phyloP scores from a whole-genome alignment of 1,139 yeast species.

The Yamadazyma taylorii region DNA sequence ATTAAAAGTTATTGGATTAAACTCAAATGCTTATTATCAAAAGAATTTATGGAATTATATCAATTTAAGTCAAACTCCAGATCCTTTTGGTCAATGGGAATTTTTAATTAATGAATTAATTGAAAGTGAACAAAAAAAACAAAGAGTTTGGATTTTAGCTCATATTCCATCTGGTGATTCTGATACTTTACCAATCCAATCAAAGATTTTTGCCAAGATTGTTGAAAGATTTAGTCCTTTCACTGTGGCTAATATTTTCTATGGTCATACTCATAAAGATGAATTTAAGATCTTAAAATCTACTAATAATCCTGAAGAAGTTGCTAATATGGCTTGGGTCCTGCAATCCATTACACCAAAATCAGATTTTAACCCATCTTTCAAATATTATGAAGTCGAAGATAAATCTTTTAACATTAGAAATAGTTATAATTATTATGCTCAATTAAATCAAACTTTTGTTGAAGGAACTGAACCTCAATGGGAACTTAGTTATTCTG shows the following conservation, averaged over 20 bases:
- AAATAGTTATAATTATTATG: slow-evolving; percentile 58
- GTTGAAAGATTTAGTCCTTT: slow-evolving; percentile 67
- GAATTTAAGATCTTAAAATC: slow-evolving; percentile 62
- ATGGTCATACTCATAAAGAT: slow-evolving; percentile 73
- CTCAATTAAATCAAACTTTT: slow-evolving; percentile 53
- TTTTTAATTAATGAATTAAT: slow-evolving; percentile 61
- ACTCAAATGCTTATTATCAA: slow-evolving; percentile 65
- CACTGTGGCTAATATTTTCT: slow-evolving; percentile 66
- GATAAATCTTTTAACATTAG: slow-evolving; percentile 59
- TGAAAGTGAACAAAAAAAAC: slow-evolving; percentile 54
- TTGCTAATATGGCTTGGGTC: slow-evolving; percentile 62
- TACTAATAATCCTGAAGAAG: slow-evolving; percentile 34
- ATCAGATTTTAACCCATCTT: slow-evolving; percentile 60
- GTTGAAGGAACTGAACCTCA: slow-evolving; percentile 49
- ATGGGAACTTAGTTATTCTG: slow-evolving; percentile 57
- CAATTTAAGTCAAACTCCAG: slow-evolving; percentile 52
- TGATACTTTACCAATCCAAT: slow-evolving; percentile 65
- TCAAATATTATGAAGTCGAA: slow-evolving; percentile 74
- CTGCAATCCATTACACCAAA: slow-evolving; percentile 69
- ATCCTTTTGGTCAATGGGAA: slow-evolving; percentile 62
- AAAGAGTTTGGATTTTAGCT: slow-evolving; percentile 70
- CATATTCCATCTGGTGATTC: slow-evolving; percentile 60
- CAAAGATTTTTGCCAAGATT: slow-evolving; percentile 55
- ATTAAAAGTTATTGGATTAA: slow-evolving; percentile 60
- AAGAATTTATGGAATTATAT: slow-evolving; percentile 65